Evolutionary conservation across 495 filamentous ascomycete species (phyloP).

Genomic region (Penicillium soppii): DNA sequence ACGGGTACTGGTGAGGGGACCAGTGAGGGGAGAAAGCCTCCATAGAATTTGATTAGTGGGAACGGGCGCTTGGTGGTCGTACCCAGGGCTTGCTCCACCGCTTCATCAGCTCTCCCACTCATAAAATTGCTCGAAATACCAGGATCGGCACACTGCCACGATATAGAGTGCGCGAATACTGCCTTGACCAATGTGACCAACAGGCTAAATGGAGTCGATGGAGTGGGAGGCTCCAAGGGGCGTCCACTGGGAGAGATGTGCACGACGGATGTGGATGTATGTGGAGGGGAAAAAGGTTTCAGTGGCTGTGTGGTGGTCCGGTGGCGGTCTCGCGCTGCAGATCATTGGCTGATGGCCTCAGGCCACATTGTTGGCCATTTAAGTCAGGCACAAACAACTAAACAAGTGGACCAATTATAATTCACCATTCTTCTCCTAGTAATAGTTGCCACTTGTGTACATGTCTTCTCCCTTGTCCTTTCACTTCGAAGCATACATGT

Average conservation of each 20-base stretch:
- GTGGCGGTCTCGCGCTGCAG: not conserved
- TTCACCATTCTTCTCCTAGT: not conserved
- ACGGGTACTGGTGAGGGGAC: slow-evolving; percentile 7
- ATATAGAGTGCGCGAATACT: not conserved
- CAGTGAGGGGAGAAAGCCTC: slow-evolving; percentile 15
- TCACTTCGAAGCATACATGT: too few species aligned
- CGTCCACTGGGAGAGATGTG: not conserved
- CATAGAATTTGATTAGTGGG: slow-evolving; percentile 16
- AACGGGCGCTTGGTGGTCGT: slow-evolving; percentile 1
- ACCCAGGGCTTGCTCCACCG: slow-evolving; percentile 17
- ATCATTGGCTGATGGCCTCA: slow-evolving; percentile 3
- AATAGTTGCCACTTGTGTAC: too few species aligned
- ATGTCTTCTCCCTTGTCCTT: not conserved
- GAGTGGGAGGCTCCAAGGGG: not conserved
- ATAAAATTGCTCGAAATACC: not conserved
- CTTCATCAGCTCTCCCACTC: slow-evolving; percentile 8
- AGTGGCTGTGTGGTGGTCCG: slow-evolving; percentile 2
- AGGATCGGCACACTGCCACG: slow-evolving; percentile 1
- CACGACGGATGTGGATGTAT: not conserved
- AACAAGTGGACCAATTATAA: not conserved
- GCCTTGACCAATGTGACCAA: not conserved
- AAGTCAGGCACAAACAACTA: not conserved
- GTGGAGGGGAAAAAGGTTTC: not conserved
- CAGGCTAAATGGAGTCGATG: not conserved
- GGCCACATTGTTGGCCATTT: not conserved